Evolutionary conservation across 768 basidiomycete genomes (phyloP).

Genomic region (Russula compacta): DNA sequence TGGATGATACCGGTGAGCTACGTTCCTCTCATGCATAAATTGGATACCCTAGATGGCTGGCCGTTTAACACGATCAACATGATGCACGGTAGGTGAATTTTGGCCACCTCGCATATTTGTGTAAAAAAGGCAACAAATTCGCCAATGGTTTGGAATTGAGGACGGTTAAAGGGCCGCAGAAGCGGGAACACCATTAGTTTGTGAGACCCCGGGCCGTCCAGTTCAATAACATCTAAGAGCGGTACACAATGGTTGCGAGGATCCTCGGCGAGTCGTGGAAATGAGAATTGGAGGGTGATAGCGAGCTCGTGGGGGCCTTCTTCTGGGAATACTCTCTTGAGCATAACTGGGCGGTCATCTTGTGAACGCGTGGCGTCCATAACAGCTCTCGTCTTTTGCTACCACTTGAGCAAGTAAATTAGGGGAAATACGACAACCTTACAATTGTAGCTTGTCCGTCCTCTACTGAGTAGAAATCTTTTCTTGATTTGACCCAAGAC

Average conservation of each 20-base stretch:
- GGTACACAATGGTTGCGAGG: slow-evolving; percentile 25
- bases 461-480: slow-evolving; percentile 2
- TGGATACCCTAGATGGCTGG: slow-evolving; percentile 18
- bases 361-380: slow-evolving; percentile 9
- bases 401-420: background rate
- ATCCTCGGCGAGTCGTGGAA: slow-evolving; percentile 20
- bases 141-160: slow-evolving; percentile 29
- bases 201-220: slow-evolving; percentile 8
- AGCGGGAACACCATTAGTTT: slow-evolving; percentile 29
- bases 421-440: background rate
- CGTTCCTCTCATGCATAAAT: slow-evolving; percentile 21
- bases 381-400: slow-evolving; percentile 7
- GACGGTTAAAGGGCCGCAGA: slow-evolving; percentile 24
- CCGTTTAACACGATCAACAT: background rate
- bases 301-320: slow-evolving; percentile 12
- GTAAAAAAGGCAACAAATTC: slow-evolving; percentile 29
- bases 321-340: slow-evolving; percentile 1
- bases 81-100: background rate
- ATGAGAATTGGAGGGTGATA: slow-evolving; percentile 3
- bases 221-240: slow-evolving; percentile 21
- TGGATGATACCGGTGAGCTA: slow-evolving; percentile 29
- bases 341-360: slow-evolving; percentile 8
- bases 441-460: slow-evolving; percentile 12
- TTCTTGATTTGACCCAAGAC: slow-evolving; percentile 3
- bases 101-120: slow-evolving; percentile 30